Evolutionary conservation across 164 flowering plant species (phyloP), one percentile per base, ranked within the genome.

Genomic region (Macadamia integrifolia): DNA sequence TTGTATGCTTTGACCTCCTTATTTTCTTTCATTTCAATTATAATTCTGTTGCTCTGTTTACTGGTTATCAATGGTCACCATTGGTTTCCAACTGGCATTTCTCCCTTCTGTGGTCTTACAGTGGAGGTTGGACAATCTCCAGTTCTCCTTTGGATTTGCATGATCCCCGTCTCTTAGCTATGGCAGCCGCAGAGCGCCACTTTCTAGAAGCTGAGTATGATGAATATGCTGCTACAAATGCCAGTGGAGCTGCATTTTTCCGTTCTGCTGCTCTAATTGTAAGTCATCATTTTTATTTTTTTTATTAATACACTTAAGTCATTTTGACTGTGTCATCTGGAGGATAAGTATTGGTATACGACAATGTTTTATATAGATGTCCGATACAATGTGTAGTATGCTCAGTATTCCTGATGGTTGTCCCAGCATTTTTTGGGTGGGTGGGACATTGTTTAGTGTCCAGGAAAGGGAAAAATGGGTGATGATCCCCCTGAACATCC

Each of bases 111-210:
- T 29, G 53, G 10, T 65, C 56, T 74, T 81, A 62, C 82, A 95
- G 98, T 61, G 93, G 87, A 72, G 93, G 88, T 56, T 95, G 99
- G 99, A 86, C 92, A n/a, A 77, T 90, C 18, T 77, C 92, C 70
- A 97, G 97, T 2, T 75, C 91, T 52, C 90, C 94, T 66, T 48
- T 88, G 81, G 88, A 91, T 76, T 70, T 85, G 80, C 82, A 79
- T 69, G 97, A 95, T 74, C 97, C 94, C 76, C 89, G 90, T 31
- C 82, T 95, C 48, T 63, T 92, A 83, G 98, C 97, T 48, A 88
- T 95, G 85, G 96, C 99, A 43, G 99, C 90, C 67, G 96, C 93
- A 5, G 97, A 91, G 44, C 96, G 88, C 50, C 96, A 77, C 78
- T 78, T 82, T 72, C 61, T 90, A 70, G 97, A 91, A 61, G 81